Evolutionary conservation across 2,329 filamentous ascomycete species (phyloP).

Genomic region (Colletotrichum truncatum): DNA sequence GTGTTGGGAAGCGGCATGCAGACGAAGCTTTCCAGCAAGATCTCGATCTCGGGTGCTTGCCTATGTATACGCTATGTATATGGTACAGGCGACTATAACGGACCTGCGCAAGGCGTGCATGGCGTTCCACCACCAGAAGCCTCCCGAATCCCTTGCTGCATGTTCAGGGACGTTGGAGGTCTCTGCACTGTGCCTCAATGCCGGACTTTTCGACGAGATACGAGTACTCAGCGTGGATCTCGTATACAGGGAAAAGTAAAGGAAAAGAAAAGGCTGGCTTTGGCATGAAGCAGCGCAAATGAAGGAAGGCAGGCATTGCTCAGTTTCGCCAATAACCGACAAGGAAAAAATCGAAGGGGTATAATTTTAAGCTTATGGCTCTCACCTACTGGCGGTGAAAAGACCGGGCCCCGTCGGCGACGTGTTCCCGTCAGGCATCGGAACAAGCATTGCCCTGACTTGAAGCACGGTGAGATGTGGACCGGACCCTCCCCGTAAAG

Average conservation of each 20-base stretch:
- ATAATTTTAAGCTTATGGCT: conserved; percentile 19
- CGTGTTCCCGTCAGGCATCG: conserved; percentile 11
- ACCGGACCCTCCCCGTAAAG: conserved; percentile 4
- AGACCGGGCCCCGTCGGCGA: not conserved
- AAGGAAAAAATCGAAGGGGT: not conserved
- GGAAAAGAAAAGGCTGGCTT: not conserved
- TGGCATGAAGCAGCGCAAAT: conserved; percentile 2
- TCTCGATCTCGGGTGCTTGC: conserved; percentile 13
- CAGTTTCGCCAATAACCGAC: not conserved
- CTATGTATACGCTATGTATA: not conserved
- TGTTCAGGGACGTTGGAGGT: not conserved
- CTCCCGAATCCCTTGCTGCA: not conserved
- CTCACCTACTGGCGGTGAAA: conserved; percentile 1
- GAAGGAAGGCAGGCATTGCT: not conserved
- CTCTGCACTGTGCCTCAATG: not conserved
- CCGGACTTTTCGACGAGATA: not conserved
- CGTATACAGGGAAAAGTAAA: too few relatives aligned
- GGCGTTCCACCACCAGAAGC: not conserved
- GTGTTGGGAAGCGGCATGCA: not conserved
- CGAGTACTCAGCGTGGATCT: not conserved
- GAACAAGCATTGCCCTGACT: conserved; percentile 15
- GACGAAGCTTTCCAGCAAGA: conserved; percentile 17
- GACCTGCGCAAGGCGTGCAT: not conserved
- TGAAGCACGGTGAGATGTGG: not conserved
- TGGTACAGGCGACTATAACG: not conserved